Percentiles rank a stretch among this genome's conserved stretches.
Conservation (phyloP, 176 grass and related monocot genomes). For the Zoysia pacifica region DNA sequence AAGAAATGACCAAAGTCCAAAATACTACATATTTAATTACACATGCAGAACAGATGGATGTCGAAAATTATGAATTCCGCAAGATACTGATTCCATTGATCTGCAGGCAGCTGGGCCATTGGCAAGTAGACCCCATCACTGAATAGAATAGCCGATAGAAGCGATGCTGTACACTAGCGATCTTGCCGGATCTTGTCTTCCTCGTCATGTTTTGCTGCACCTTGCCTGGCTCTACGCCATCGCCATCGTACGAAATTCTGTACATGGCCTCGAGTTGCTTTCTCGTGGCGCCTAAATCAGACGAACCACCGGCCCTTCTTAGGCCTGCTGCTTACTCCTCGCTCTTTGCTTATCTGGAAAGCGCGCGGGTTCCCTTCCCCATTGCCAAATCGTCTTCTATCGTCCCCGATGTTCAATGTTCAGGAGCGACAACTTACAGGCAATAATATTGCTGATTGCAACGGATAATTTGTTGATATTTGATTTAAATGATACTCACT, state of each 20-base stretch:
- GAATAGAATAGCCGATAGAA: not conserved
- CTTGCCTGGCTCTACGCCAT: not conserved
- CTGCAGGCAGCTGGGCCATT: not conserved
- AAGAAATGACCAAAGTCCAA: constrained; percentile 3
- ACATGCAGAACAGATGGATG: not conserved
- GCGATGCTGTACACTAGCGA: not conserved
- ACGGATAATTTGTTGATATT: no score
- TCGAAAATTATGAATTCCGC: not conserved
- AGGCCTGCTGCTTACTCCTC: not conserved
- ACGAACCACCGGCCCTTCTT: not conserved
- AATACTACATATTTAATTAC: not conserved
- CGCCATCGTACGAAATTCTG: not conserved
- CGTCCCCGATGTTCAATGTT: not conserved
- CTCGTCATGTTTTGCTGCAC: not conserved
- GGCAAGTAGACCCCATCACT: not conserved
- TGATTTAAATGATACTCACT: no score
- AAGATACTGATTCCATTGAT: not conserved
- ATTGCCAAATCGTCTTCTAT: not conserved
- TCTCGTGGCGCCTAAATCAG: constrained; percentile 9
- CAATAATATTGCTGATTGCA: no score
- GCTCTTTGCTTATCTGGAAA: not conserved
- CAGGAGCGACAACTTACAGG: no score
- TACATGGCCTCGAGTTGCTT: constrained; percentile 3
- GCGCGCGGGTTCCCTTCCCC: not conserved
- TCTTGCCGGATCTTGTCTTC: constrained; percentile 6